Evolutionary conservation across 2,329 filamentous ascomycete species (phyloP), one percentile per base, ranked within the genome.

Genomic region (Botrytis fragariae): DNA sequence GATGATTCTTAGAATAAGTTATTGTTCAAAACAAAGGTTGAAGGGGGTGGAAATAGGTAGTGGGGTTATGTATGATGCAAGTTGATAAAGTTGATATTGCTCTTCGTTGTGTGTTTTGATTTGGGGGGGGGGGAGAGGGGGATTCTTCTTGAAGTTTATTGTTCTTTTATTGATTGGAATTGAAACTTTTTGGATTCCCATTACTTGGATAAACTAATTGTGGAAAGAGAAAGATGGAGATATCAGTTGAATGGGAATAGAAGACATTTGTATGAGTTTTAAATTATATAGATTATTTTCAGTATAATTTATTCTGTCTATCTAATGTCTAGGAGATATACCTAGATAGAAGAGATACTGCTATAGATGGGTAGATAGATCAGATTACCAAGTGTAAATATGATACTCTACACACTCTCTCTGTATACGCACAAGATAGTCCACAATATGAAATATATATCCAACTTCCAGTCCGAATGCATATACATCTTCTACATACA

Each of bases 11-110:
- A 67, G 63, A 68, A 61, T 32, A 32, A 74, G 72, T 73, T 75
- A 77, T 79, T 79, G 78, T 79, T 65, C 37, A 22, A 59, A 51
- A 78, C 72, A 77, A 78, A 77, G 75, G 72, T 73, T 22, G 77
- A 77, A 77, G 75, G 76, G 74, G 74, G 74, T 74, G 32, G 54
- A 7, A 32, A 35, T 32, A n/a, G n/a, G 68, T 70, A 7, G 45
- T 68, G 65, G 65, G 65, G 48, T 68, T 68, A 42, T 68, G 35
- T 68, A 57, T 68, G 48, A 68, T 68, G 65, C 65, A 57, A 57
- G 63, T 37, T 65, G 60, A 57, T 9, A 65, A 48, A 48, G 42
- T 45, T n/a, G 42, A 42, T 68, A 32, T 42, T 44, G 7, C n/a
- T 57, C 16, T 57, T 68, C 65, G 65, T 68, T 68, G 48, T 68